Evolutionary conservation across 441 rosid genomes (phyloP), one percentile per base, ranked within the genome.

Genomic region (Gossypium schwendimanii): DNA sequence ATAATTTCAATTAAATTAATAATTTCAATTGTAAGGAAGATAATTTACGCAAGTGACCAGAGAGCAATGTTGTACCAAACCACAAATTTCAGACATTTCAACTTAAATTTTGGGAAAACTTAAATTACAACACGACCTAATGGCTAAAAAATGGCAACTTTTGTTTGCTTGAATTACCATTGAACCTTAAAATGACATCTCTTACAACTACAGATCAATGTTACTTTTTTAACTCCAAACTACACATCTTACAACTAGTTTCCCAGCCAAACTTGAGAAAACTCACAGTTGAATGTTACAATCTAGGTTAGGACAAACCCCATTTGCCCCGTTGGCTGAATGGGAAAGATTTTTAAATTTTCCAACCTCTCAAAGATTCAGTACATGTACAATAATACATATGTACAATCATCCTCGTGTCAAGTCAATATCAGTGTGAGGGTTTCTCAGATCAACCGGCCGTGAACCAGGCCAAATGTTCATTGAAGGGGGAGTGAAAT

Each of bases 351-450:
- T 75, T 55, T 59, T 20, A 66, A 36, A 72, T 71, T 73, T 75
- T 73, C 76, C 73, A 68, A 66, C 61, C 53, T 69, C 74, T 68
- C 75, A 63, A 57, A 68, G 71, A 10, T 68, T 50, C 60, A 28
- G 75, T 77, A 77, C 82, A 78, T 87, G 78, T 87, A 87, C 90
- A 88, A 88, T 90, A 88, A 84, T 89, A 87, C 78, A 81, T 79
- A 86, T 94, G 80, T 89, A 88, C 94, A 89, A 78, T 92, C 87
- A 95, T 80, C 99, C 97, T 21, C 89, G 87, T 14, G 83, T 93
- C 90, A 95, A 84, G 86, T 92, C 97, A 75, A 91, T 91, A 78
- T 86, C 97, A 12, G 79, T 81, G 83, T 87, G 97, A 52, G 87
- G 88, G 73, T 83, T 87, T 81, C 93, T 91, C 84, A 82, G 72